Evolutionary conservation across 2,329 filamentous ascomycete species (phyloP), one percentile per base, ranked within the genome.

Genomic region (Claviceps africana): DNA sequence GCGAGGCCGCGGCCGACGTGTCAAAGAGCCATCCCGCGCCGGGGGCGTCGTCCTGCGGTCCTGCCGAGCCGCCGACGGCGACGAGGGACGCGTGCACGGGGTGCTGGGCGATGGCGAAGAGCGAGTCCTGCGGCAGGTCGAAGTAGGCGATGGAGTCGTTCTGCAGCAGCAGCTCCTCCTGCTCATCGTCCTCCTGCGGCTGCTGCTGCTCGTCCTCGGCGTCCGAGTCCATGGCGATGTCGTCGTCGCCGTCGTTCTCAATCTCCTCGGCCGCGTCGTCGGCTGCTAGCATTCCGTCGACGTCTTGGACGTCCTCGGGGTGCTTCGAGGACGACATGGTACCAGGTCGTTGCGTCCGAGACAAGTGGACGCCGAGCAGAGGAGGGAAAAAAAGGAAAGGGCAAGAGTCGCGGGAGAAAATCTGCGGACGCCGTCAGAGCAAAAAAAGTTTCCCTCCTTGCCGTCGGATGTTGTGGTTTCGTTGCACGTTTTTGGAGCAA

Each of bases 71-170:
- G 55, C 93, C 93, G 0, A 93, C 95, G 3, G 90, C 85, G 55
- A 97, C 75, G 55, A 97, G 82, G 21, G 82, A 76, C 6, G 85
- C 81, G 63, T 86, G 77, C 7, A 82, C 73, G 4, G 93, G 93
- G 66, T 98, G 93, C 66, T 95, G 88, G 19, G 91, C 88, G 65
- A 98, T 93, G 69, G 87, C 82, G 73, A 96, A 98, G 63, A 98
- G 86, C 55, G 85, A 90, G 76, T 96, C 89, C 60, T 82, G 85
- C 72, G 96, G 88, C 37, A 72, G 69, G 72, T 97, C 93, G 64
- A 97, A 96, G 73, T 95, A 91, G 55, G 88, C 91, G 58, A 84
- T 76, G 58, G 88, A 94, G 75, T 98, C 91, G 74, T 97, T 98
- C 56, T 93, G 81, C 7, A 97, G 76, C 43, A 80, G 71, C 43